Conservation (phyloP, 208 protist species). For the Trypanosoma platydactyli region DNA sequence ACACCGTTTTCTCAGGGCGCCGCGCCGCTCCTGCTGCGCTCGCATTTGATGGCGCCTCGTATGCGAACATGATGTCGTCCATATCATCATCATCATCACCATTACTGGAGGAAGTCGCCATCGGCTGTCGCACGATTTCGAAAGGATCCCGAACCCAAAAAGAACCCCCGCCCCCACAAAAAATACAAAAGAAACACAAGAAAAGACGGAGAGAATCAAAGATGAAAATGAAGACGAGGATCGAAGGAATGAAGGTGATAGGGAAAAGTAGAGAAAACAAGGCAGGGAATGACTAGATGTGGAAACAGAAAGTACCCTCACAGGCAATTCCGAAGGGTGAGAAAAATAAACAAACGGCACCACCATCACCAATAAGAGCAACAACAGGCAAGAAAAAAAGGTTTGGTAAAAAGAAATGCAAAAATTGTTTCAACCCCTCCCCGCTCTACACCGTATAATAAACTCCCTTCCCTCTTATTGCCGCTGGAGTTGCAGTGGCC, state of each 20-base stretch:
- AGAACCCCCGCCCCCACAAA: background rate
- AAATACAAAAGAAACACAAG: slow-evolving; percentile 10
- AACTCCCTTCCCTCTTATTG: too few species aligned
- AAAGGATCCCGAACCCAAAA: background rate
- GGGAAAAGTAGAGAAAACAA: background rate
- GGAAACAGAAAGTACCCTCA: background rate
- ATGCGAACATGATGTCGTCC: slow-evolving; percentile 27
- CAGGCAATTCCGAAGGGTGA: background rate
- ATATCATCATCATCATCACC: slow-evolving; percentile 8
- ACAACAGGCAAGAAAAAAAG: too few species aligned
- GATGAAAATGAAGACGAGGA: too few species aligned
- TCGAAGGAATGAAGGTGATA: too few species aligned
- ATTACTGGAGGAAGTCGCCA: background rate
- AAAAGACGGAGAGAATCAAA: slow-evolving; percentile 21
- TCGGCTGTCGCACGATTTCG: background rate
- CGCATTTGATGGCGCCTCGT: slow-evolving; percentile 14
- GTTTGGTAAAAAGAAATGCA: slow-evolving; percentile 10
- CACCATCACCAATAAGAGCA: too few species aligned
- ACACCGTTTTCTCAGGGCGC: slow-evolving; percentile 37
- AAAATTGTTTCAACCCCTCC: background rate
- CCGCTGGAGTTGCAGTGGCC: too few species aligned
- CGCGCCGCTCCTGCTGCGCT: background rate
- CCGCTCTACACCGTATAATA: too few species aligned
- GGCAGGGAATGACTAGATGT: slow-evolving; percentile 7
- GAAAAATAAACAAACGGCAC: slow-evolving; percentile 4